A percentile compares a stretch with the other conserved stretches of the same genome.
phyloP scores from a whole-genome alignment of 2,329 filamentous ascomycete species.

The Claviceps sp. region DNA sequence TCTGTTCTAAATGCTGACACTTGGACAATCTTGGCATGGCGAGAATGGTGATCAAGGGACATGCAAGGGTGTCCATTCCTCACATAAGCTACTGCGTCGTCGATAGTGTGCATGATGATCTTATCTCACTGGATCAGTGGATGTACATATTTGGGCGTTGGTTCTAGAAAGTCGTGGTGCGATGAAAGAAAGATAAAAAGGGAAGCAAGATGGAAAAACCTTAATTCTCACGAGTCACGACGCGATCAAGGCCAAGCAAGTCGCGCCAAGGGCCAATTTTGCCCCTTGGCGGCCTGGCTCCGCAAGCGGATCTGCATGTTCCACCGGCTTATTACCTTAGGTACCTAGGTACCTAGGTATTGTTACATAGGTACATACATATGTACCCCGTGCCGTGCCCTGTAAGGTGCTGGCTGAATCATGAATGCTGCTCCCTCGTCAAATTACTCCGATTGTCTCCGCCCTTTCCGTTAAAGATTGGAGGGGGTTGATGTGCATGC shows the following conservation, averaged over 20 bases:
- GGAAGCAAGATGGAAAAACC: neutral
- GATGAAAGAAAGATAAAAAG: neutral
- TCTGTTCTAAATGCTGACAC: neutral
- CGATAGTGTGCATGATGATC: neutral
- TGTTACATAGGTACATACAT: no score
- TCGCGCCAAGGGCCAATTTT: neutral
- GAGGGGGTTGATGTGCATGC: neutral
- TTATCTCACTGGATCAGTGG: neutral
- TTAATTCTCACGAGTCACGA: neutral
- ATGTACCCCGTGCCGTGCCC: no score
- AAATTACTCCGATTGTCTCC: conserved; percentile 1
- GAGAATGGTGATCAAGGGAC: neutral
- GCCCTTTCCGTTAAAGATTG: neutral
- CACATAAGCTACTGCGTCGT: neutral
- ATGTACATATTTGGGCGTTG: neutral
- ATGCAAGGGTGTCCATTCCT: neutral
- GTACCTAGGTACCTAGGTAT: no score
- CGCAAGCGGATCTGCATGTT: neutral
- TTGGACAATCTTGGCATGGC: neutral
- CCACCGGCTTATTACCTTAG: neutral
- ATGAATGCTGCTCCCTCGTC: neutral
- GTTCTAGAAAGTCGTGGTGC: neutral
- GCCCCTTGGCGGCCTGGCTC: neutral
- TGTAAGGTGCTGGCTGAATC: no score
- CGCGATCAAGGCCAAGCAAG: neutral